Evolutionary conservation across 768 basidiomycete genomes (phyloP).

Genomic region (Lactarius psammicola): DNA sequence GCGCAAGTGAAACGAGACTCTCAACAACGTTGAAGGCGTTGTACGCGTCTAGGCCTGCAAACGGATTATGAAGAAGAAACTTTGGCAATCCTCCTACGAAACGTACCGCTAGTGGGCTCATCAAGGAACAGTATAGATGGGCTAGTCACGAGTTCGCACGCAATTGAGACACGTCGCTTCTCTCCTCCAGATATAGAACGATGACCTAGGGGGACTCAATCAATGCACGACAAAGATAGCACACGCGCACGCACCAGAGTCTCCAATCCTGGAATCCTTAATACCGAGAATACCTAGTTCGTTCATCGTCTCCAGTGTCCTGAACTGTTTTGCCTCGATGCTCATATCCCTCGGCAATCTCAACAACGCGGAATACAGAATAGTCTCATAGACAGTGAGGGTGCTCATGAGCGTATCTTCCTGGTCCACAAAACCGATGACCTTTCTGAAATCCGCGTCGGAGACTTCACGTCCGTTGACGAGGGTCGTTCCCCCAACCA

Average conservation of each 20-base stretch:
- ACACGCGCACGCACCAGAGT: slow-evolving; percentile 59
- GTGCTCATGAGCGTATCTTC: slow-evolving; percentile 98
- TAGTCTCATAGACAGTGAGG: slow-evolving; percentile 96
- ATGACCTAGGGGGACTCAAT: slow-evolving; percentile 47
- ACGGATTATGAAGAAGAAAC: slow-evolving; percentile 5
- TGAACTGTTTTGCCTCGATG: slow-evolving; percentile 87
- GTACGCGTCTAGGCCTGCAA: slow-evolving; percentile 83
- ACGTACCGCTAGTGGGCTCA: slow-evolving; percentile 91
- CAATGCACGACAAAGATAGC: background rate
- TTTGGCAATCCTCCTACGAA: background rate
- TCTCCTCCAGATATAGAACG: slow-evolving; percentile 97
- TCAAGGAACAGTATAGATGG: slow-evolving; percentile 96
- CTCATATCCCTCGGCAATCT: slow-evolving; percentile 94
- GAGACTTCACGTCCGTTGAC: slow-evolving; percentile 83
- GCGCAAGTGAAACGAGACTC: slow-evolving; percentile 78
- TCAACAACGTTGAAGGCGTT: slow-evolving; percentile 96
- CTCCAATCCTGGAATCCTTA: slow-evolving; percentile 86
- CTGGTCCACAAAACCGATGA: slow-evolving; percentile 96
- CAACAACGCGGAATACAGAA: slow-evolving; percentile 88
- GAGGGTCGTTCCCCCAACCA: slow-evolving; percentile 67
- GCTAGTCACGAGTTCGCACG: slow-evolving; percentile 96
- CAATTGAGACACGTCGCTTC: slow-evolving; percentile 94
- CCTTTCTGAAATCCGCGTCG: slow-evolving; percentile 73
- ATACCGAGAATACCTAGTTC: slow-evolving; percentile 93
- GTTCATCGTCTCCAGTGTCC: slow-evolving; percentile 94